Base-by-base conservation (phyloP, 169 alveolate species). In the Plasmodium vinckei region DNA sequence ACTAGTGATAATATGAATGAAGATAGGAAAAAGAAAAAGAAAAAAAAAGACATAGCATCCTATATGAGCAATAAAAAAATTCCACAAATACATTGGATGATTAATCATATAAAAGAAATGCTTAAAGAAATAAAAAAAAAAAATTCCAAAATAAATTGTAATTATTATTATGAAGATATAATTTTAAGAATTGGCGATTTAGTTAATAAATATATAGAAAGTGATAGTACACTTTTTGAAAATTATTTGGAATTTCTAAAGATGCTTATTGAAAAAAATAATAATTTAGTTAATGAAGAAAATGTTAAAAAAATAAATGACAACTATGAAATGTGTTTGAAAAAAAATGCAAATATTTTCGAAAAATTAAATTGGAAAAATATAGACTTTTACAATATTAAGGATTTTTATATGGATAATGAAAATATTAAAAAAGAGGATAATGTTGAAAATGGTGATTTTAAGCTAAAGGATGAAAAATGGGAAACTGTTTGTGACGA, bases 41-140 rank as follows among this genome's bases (percentile, higher is more conserved):
- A 47, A 54, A 79, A 79, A 9, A 79, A 79, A 67, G 89, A 79
- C 60, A 79, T 79, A 53, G 46, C 13, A 13, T 79, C 79, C 42
- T 79, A 79, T 39, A 79, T 79, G 89, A 79, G 54, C 27, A 67
- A 79, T 65, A 79, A 79, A 60, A 79, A 79, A 60, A 39, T 79
- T 46, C 89, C 89, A 39, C 89, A 79, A 56, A 54, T 79, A 79
- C 67, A 79, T 15, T 79, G 89, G 89, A 79, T 79, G 89, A 27
- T 79, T 65, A 79, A 79, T 65, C 89, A 79, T 63, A 67, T 79
- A 65, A 39, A 79, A 51, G 49, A 54, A 17, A 19, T 79, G n/a
- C 53, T 79, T n/a, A 60, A 67, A 42, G 75, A 61, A 23, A 79
- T 79, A 67, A 61, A 79, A 25, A 67, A 64, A 17, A 51, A 44